Percentiles rank a stretch among this genome's conserved stretches.
Conservation (phyloP, 2,329 filamentous ascomycete genomes). For the Arthrobotrys iridis region DNA sequence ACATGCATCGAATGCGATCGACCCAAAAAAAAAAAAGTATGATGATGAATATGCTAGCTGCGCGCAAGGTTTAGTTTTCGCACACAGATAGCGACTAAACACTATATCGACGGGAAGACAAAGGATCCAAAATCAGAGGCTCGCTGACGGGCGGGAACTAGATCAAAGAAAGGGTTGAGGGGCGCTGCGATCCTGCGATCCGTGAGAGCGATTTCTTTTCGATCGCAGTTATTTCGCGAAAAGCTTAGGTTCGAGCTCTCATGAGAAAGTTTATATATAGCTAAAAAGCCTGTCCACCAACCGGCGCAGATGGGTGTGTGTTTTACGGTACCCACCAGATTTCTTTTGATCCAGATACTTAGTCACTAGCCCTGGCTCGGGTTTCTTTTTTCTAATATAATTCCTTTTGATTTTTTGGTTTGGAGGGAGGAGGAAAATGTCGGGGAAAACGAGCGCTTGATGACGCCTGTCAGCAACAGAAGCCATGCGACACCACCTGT, state of each 20-base stretch:
- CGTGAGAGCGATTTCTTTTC: conserved; percentile 28
- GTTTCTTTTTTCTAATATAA: conserved; percentile 7
- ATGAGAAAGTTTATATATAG: conserved; percentile 51
- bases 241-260: conserved; percentile 21
- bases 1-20: conserved; percentile 53
- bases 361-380: no score
- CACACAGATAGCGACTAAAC: conserved; percentile 15
- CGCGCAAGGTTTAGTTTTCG: conserved; percentile 20
- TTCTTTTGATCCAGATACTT: conserved; percentile 26
- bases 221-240: conserved; percentile 15
- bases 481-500: conserved; percentile 53
- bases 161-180: neutral
- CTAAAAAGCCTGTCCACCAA: no score
- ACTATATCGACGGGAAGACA: neutral
- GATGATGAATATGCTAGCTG: conserved; percentile 42
- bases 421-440: conserved; percentile 11
- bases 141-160: no score
- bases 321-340: conserved; percentile 13
- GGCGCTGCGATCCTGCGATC: neutral
- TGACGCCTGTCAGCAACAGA: conserved; percentile 53
- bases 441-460: conserved; percentile 52
- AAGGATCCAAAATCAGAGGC: conserved; percentile 19
- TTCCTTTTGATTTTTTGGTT: conserved; percentile 6
- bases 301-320: conserved; percentile 17
- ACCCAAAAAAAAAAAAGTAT: no score